Evolutionary conservation across 2,329 filamentous ascomycete genomes (phyloP), one percentile per base, ranked within the genome.

Genomic region (Incumbomyces delicatus): DNA sequence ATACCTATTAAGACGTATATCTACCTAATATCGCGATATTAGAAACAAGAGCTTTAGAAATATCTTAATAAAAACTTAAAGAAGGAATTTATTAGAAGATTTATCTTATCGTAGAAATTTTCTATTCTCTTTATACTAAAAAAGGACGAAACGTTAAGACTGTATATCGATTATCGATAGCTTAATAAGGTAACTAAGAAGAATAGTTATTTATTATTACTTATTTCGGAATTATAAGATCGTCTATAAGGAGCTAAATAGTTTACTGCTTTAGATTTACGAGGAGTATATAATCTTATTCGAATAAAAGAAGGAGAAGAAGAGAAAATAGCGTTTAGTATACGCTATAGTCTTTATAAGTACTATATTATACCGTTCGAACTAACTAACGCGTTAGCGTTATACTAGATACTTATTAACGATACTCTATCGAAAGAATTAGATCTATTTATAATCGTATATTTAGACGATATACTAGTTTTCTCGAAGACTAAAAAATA

Each of bases 321-420:
- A 40, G n/a, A 20, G 13, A 55, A 57, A 29, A 57, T 6, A 40
- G 47, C 4, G 51, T 57, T 41, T 16, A 34, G 13, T 51, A 16
- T 2, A 20, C n/a, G 44, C 2, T 55, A 51, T 22, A 41, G 42
- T 2, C n/a, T 51, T n/a, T 56, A 47, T 42, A 35, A 56, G 38
- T 54, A 51, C 47, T 32, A 44, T n/a, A 32, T 55, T 32, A 53
- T 56, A 39, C 37, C 30, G 2, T 52, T 54, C 41, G 41, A 36
- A n/a, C 41, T 55, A 12, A 36, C 10, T 3, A 53, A 54, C 41
- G 35, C 39, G 1, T 44, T 32, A 1, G 38, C 22, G 2, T 52
- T 35, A 6, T 55, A 49, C 33, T 46, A 55, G 40, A 41, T 39
- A 6, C 51, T 40, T 37, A 59, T 55, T 17, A 55, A 57, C 41